Conservation (phyloP, 768 basidiomycete genomes). For the Tricholoma sp. region DNA sequence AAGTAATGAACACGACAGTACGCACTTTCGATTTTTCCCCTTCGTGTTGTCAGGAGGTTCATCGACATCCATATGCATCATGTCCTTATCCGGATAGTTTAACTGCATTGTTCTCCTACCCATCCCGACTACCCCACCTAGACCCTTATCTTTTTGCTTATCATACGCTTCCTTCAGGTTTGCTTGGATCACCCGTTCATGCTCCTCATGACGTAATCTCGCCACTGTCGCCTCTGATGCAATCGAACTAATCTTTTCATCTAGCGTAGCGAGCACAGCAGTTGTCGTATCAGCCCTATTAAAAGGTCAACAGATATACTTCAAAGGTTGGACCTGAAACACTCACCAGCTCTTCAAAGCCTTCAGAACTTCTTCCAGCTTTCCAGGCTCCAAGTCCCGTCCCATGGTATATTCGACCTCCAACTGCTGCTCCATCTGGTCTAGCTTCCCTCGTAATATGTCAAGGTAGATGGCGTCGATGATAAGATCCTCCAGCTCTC, state of each 20-base stretch:
- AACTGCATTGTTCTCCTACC: conserved; percentile 13
- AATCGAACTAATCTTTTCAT: conserved; percentile 61
- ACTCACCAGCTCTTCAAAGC: conserved; percentile 66
- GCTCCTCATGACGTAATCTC: conserved; percentile 41
- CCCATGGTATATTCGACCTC: conserved; percentile 94
- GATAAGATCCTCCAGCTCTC: conserved; percentile 93
- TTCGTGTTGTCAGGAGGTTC: conserved; percentile 43
- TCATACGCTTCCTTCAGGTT: conserved; percentile 60
- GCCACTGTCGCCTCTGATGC: conserved; percentile 34
- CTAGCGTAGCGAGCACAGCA: conserved; percentile 65
- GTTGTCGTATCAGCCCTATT: conserved; percentile 68
- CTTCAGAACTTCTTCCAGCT: conserved; percentile 52
- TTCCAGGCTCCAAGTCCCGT: conserved; percentile 79
- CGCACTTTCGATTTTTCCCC: conserved; percentile 61
- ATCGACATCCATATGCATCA: conserved; percentile 62
- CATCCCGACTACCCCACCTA: conserved; percentile 19
- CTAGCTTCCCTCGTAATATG: conserved; percentile 84
- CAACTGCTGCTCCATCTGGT: conserved; percentile 86
- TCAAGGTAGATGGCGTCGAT: conserved; percentile 96
- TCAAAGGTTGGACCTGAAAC: neutral
- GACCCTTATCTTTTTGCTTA: conserved; percentile 54
- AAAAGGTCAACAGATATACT: conserved; percentile 5
- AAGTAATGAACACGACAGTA: conserved; percentile 7
- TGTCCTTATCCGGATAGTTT: conserved; percentile 17
- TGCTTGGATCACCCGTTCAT: conserved; percentile 49